Percentiles rank a stretch among this genome's conserved stretches.
These are phyloP conservation scores for Ceratobasidium papillatum DNA, from an alignment of 1,284 basidiomycete genomes.

Conservation along the genomic window DNA sequence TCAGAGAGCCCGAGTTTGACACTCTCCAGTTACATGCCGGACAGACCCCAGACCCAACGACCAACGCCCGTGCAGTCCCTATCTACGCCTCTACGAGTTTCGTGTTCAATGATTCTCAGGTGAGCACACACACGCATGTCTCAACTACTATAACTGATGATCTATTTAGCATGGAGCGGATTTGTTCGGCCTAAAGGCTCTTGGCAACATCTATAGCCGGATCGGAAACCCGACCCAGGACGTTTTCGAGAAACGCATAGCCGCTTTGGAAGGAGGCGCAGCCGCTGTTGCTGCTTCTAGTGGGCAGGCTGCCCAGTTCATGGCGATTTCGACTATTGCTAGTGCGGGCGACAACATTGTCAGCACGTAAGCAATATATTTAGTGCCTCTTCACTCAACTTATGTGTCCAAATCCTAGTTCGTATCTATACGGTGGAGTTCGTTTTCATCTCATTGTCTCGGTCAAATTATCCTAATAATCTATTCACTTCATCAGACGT, in stretches of 20 bases:
- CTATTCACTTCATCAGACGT: constrained; percentile 61
- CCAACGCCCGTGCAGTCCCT: constrained; percentile 73
- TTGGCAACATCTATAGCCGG: constrained; percentile 75
- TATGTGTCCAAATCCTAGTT: constrained; percentile 50
- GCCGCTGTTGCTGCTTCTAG: constrained; percentile 82
- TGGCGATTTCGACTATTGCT: constrained; percentile 75
- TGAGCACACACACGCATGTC: not conserved
- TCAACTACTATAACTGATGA: not conserved
- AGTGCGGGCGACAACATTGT: constrained; percentile 83
- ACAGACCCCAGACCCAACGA: constrained; percentile 57
- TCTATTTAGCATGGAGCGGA: constrained; percentile 76
- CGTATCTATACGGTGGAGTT: constrained; percentile 74
- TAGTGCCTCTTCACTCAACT: not conserved
- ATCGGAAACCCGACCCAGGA: constrained; percentile 88
- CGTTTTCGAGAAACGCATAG: constrained; percentile 86
- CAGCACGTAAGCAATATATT: constrained; percentile 62
- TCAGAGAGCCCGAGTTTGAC: constrained; percentile 76
- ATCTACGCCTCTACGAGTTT: constrained; percentile 83
- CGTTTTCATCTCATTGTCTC: constrained; percentile 46
- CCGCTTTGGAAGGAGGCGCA: constrained; percentile 82
- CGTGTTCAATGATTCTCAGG: constrained; percentile 81
- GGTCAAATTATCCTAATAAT: not conserved
- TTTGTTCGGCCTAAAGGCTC: constrained; percentile 76
- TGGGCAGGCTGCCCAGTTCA: constrained; percentile 84
- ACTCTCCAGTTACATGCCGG: constrained; percentile 87